Percentiles rank a stretch among this genome's conserved stretches.
These are phyloP conservation scores for Ophiocordyceps australis DNA, from an alignment of 2,329 filamentous ascomycete genomes.

Conservation along the genomic window DNA sequence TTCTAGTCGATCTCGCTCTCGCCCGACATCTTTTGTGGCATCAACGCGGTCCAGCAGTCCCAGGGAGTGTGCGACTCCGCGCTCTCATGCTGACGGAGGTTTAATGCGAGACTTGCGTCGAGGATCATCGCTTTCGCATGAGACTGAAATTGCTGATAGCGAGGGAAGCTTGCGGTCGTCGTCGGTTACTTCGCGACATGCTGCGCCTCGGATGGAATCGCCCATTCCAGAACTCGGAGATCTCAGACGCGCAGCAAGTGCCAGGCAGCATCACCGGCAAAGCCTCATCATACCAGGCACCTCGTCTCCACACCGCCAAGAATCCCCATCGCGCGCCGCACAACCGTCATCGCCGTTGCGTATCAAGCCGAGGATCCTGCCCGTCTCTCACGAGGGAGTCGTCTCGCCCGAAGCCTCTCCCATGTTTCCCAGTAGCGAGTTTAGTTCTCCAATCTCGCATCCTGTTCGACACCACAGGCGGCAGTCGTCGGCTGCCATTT, in stretches of 20 bases:
- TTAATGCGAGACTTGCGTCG: constrained; percentile 47
- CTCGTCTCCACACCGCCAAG: constrained; percentile 66
- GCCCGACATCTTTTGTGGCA: constrained; percentile 32
- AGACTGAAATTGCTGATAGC: constrained; percentile 71
- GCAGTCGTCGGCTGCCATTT: constrained; percentile 80
- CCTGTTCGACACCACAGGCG: constrained; percentile 55
- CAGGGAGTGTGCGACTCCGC: constrained; percentile 75
- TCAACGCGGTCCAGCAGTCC: constrained; percentile 84
- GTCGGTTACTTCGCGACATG: constrained; percentile 49
- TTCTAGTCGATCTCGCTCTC: constrained; percentile 22
- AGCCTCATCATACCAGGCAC: constrained; percentile 70
- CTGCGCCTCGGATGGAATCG: constrained; percentile 66
- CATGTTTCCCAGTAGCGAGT: constrained; percentile 66
- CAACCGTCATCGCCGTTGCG: constrained; percentile 76
- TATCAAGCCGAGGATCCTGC: constrained; percentile 59
- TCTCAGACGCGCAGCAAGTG: constrained; percentile 58
- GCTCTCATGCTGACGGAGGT: constrained; percentile 43
- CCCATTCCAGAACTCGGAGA: constrained; percentile 74
- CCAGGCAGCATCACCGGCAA: constrained; percentile 67
- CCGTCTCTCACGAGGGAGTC: constrained; percentile 42
- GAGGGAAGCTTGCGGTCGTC: constrained; percentile 76
- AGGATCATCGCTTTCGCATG: constrained; percentile 53
- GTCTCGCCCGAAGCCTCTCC: constrained; percentile 82
- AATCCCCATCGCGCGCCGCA: constrained; percentile 65
- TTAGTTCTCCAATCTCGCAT: constrained; percentile 53